A percentile compares a stretch with the other conserved stretches of the same genome.
These are phyloP conservation scores for Rhodomyrtus tomentosa DNA, from an alignment of 345 rosid species.

Conservation along the genomic window DNA sequence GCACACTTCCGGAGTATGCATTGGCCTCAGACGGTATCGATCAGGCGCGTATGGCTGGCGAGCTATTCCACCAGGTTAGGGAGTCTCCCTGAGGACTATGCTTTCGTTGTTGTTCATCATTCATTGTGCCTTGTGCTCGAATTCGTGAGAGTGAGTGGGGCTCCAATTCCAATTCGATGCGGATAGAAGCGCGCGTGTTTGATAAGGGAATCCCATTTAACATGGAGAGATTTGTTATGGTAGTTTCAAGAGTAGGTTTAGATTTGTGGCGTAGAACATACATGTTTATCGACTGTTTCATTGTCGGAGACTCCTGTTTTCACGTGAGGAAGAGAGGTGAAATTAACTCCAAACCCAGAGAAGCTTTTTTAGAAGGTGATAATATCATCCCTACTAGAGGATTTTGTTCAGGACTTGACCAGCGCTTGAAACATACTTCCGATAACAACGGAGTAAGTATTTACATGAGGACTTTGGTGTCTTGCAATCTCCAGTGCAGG, in stretches of 20 bases:
- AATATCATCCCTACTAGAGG: background rate
- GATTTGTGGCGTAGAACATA: background rate
- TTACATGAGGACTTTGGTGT: background rate
- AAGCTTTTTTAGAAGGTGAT: background rate
- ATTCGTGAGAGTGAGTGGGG: background rate
- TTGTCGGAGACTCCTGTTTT: background rate
- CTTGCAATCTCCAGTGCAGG: too few relatives aligned
- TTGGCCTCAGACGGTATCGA: slow-evolving; percentile 60
- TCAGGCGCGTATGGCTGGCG: slow-evolving; percentile 74
- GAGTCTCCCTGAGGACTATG: background rate
- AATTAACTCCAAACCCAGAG: background rate
- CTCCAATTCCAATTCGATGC: background rate
- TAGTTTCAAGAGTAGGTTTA: background rate
- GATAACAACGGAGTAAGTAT: background rate
- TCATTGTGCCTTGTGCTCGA: background rate
- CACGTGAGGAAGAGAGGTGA: background rate
- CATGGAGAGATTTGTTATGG: background rate
- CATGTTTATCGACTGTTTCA: background rate
- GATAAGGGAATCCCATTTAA: background rate
- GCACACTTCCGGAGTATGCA: slow-evolving; percentile 44
- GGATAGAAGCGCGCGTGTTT: background rate
- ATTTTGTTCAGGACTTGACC: background rate
- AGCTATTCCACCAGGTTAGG: slow-evolving; percentile 52
- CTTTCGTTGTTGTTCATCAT: background rate
- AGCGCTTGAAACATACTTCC: background rate